Conservation (phyloP, 352 stramenopile species). For the Pythium sp. region DNA sequence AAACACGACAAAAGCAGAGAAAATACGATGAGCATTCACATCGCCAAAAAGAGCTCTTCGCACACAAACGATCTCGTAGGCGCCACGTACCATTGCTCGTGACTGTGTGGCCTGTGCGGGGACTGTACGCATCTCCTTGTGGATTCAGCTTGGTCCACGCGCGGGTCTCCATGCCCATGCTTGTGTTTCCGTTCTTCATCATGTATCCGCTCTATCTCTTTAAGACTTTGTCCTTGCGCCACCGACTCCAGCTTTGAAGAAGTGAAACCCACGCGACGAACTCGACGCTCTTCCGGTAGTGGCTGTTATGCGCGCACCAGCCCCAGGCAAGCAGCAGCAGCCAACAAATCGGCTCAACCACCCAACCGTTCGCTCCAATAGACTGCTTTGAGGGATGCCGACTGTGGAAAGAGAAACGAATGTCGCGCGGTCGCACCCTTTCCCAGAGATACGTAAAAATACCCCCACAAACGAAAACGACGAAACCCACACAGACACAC, state of each 20-base stretch:
- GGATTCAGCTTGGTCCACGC: constrained; percentile 73
- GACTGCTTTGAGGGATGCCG: not conserved
- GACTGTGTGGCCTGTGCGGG: constrained; percentile 83
- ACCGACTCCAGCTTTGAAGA: constrained; percentile 2
- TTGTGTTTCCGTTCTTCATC: constrained; percentile 3
- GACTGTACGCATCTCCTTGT: constrained; percentile 78
- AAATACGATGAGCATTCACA: not conserved
- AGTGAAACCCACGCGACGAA: not conserved
- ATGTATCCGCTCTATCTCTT: not conserved
- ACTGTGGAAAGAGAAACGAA: constrained; percentile 4
- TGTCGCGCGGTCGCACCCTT: constrained; percentile 2
- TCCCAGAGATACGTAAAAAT: constrained; percentile 8
- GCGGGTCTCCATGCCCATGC: constrained; percentile 52
- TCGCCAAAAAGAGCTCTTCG: not conserved
- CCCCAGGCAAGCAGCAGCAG: not conserved
- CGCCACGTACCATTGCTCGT: constrained; percentile 52
- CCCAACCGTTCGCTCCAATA: not conserved
- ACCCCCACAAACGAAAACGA: not conserved
- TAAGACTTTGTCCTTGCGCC: not conserved
- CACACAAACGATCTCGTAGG: not conserved
- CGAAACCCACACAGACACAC: constrained; percentile 1
- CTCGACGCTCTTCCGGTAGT: not conserved
- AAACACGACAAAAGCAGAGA: constrained; percentile 4
- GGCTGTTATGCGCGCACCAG: not conserved
- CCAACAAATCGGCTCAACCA: not conserved